Percentiles rank a stretch among this genome's conserved stretches.
Conservation (phyloP, 2,329 filamentous ascomycete genomes). For the Fusarium brevicatenulatum region DNA sequence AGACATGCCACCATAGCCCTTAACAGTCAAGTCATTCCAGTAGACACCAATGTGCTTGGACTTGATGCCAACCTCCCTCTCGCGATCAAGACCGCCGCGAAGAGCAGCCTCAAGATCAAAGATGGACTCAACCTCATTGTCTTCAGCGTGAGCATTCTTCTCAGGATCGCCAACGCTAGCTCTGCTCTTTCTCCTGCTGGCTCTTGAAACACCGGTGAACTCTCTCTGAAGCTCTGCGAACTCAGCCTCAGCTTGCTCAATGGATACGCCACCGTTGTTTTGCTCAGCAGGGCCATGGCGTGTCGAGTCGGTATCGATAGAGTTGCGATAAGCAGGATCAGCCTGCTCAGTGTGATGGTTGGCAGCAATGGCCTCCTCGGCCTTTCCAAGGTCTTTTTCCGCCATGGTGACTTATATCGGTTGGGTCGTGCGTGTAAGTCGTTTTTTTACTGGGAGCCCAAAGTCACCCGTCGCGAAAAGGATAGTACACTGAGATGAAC, state of each 20-base stretch:
- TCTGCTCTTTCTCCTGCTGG: constrained; percentile 51
- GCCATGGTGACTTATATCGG: constrained; percentile 36
- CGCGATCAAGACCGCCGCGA: constrained; percentile 75
- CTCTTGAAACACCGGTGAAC: constrained; percentile 66
- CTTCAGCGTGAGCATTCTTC: constrained; percentile 57
- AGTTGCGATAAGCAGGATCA: constrained; percentile 37
- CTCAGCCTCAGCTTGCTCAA: constrained; percentile 74
- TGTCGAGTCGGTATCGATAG: constrained; percentile 46
- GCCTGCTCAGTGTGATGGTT: constrained; percentile 43
- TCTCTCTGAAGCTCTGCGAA: constrained; percentile 74
- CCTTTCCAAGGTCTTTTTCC: constrained; percentile 45
- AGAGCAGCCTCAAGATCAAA: constrained; percentile 83
- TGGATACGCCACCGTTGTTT: constrained; percentile 63
- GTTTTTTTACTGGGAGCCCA: constrained; percentile 37
- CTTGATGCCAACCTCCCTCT: constrained; percentile 80
- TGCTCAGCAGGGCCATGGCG: constrained; percentile 36
- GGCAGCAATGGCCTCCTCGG: constrained; percentile 44
- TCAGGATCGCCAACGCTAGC: constrained; percentile 63
- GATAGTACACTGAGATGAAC: not conserved
- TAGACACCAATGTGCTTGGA: constrained; percentile 82
- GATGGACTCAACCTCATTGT: constrained; percentile 56
- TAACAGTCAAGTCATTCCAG: constrained; percentile 81
- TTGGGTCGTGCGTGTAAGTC: not conserved
- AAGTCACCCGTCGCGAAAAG: constrained; percentile 41
- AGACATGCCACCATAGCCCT: constrained; percentile 76